Evolutionary conservation across 2,329 filamentous ascomycete species (phyloP).

Genomic region (Colletotrichum australisinense): DNA sequence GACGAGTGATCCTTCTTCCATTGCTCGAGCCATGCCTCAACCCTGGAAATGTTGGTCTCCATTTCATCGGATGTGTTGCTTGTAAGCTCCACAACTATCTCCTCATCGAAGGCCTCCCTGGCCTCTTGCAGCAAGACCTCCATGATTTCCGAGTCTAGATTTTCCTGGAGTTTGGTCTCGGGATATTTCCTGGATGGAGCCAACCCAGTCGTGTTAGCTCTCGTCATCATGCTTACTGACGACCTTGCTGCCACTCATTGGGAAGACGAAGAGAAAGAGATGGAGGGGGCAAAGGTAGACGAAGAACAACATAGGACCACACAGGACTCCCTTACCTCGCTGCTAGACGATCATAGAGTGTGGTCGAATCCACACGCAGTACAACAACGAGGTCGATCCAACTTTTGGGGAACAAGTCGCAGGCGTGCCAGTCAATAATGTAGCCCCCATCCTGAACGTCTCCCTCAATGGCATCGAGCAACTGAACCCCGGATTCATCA

Average conservation of each 20-base stretch:
- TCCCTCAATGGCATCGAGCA: slow-evolving; percentile 90
- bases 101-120: slow-evolving; percentile 83
- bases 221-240: neutral
- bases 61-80: slow-evolving; percentile 88
- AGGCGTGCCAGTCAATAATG: slow-evolving; percentile 98
- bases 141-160: slow-evolving; percentile 98
- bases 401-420: slow-evolving; percentile 91
- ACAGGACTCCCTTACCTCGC: slow-evolving; percentile 65
- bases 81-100: slow-evolving; percentile 88
- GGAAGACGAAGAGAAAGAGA: neutral
- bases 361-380: slow-evolving; percentile 81
- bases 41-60: slow-evolving; percentile 86
- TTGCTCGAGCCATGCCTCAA: slow-evolving; percentile 82
- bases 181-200: slow-evolving; percentile 73
- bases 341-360: slow-evolving; percentile 86
- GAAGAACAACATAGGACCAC: neutral
- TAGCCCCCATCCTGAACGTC: slow-evolving; percentile 82
- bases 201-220: neutral
- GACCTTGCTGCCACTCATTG: neutral
- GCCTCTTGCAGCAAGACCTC: slow-evolving; percentile 93
- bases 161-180: slow-evolving; percentile 92
- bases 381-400: slow-evolving; percentile 98
- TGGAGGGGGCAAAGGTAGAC: neutral
- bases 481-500: slow-evolving; percentile 53
- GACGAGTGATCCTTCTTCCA: slow-evolving; percentile 75